A percentile compares a stretch with the other conserved stretches of the same genome.
Evolutionary conservation across 164 flowering plant genomes (phyloP).

Genomic region (Tinospora cordifolia): DNA sequence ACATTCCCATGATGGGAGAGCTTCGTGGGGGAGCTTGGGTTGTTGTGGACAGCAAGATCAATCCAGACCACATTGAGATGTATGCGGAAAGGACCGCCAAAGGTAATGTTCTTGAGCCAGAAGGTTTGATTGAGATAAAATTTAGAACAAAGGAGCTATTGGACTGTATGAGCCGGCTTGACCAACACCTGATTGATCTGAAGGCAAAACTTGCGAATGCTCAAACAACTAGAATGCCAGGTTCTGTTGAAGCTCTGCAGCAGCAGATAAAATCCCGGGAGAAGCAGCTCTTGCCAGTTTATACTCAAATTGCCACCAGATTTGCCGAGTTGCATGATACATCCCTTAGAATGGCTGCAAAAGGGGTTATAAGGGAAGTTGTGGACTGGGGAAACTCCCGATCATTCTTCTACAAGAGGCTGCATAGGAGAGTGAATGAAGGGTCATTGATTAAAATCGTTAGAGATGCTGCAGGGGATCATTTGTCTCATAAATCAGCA

Average conservation of each 20-base stretch:
- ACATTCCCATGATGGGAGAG: conserved; percentile 95
- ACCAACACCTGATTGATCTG: conserved; percentile 52
- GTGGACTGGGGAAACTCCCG: conserved; percentile 72
- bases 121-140: conserved; percentile 96
- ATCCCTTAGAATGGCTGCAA: conserved; percentile 94
- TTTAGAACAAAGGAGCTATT: conserved; percentile 70
- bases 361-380: conserved; percentile 76
- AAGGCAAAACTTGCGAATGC: conserved; percentile 60
- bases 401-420: conserved; percentile 69
- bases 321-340: conserved; percentile 97
- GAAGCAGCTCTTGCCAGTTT: conserved; percentile 76
- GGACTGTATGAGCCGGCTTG: conserved; percentile 94
- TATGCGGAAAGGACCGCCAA: conserved; percentile 88
- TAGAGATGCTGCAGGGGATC: conserved; percentile 73
- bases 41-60: conserved; percentile 84
- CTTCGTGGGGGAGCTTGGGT: conserved; percentile 99
- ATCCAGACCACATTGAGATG: conserved; percentile 93
- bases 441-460: conserved; percentile 50
- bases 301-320: conserved; percentile 90
- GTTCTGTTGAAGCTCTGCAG: conserved; percentile 38
- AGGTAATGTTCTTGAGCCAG: conserved; percentile 99
- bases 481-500: conserved; percentile 54
- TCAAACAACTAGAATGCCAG: conserved; percentile 23
- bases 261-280: conserved; percentile 71
- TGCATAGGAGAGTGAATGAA: conserved; percentile 67